phyloP scores from a whole-genome alignment of 78 protist species.

The Ministeria vibrans region DNA sequence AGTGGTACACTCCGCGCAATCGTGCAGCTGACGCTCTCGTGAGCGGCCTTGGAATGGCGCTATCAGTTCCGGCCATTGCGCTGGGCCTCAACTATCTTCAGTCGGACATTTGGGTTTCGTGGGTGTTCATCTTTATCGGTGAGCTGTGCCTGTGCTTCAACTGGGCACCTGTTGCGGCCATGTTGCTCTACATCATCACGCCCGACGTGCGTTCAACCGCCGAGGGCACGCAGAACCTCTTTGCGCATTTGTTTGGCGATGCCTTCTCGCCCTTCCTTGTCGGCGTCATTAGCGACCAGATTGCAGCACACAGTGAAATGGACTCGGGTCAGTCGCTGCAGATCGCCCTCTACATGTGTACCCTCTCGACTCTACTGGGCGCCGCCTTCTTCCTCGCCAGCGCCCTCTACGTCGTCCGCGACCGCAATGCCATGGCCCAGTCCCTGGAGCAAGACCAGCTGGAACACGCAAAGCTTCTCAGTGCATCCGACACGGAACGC shows the following conservation, averaged over 20 bases:
- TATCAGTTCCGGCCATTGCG: not conserved
- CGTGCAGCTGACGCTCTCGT: not conserved
- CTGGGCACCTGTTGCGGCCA: conserved; percentile 2
- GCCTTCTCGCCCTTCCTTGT: not conserved
- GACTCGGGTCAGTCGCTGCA: too few species aligned
- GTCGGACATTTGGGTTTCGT: not conserved
- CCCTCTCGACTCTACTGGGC: too few species aligned
- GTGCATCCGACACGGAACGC: not conserved
- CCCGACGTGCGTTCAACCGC: not conserved
- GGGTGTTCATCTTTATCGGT: not conserved
- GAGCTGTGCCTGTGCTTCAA: not conserved
- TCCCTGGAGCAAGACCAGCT: not conserved
- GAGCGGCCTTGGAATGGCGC: not conserved
- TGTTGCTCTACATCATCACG: not conserved
- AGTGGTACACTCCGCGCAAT: not conserved
- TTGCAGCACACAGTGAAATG: too few species aligned
- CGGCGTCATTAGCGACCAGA: not conserved
- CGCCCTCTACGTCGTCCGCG: too few species aligned
- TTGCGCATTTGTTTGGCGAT: not conserved
- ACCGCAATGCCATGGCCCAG: not conserved
- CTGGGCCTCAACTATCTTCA: not conserved
- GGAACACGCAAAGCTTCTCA: not conserved
- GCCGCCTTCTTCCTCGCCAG: too few species aligned
- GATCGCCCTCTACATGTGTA: too few species aligned
- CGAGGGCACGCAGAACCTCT: not conserved